Conservation (phyloP, 179 eudicot species). For the Vitellaria paradoxa region DNA sequence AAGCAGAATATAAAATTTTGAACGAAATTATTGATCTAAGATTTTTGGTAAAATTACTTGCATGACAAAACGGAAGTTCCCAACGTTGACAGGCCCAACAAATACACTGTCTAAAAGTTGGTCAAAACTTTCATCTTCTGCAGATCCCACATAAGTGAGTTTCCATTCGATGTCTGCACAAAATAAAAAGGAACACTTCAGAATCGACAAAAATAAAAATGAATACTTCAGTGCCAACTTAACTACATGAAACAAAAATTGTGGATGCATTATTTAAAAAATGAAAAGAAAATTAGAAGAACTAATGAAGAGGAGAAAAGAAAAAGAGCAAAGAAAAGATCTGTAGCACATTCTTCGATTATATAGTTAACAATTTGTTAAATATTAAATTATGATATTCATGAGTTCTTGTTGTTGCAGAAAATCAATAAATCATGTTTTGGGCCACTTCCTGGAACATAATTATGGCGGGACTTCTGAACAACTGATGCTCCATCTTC, state of each 20-base stretch:
- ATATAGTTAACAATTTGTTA: no score
- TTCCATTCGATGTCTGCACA: constrained; percentile 82
- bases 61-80: constrained; percentile 85
- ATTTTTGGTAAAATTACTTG: constrained; percentile 40
- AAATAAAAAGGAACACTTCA: not conserved
- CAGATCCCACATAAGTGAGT: constrained; percentile 87
- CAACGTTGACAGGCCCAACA: constrained; percentile 85
- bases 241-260: not conserved
- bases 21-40: not conserved
- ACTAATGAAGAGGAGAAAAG: not conserved
- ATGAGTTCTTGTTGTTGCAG: no score
- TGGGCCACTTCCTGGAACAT: not conserved
- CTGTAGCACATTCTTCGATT: no score
- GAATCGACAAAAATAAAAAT: not conserved
- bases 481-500: not conserved
- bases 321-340: no score
- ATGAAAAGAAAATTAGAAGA: no score
- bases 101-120: constrained; percentile 83
- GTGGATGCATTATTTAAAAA: no score
- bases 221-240: not conserved
- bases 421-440: not conserved
- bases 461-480: not conserved
- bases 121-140: constrained; percentile 89
- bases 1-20: not conserved
- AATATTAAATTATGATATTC: not conserved